Base-by-base conservation (phyloP, 2,329 filamentous ascomycete species). In the Trichoderma lentiforme region DNA sequence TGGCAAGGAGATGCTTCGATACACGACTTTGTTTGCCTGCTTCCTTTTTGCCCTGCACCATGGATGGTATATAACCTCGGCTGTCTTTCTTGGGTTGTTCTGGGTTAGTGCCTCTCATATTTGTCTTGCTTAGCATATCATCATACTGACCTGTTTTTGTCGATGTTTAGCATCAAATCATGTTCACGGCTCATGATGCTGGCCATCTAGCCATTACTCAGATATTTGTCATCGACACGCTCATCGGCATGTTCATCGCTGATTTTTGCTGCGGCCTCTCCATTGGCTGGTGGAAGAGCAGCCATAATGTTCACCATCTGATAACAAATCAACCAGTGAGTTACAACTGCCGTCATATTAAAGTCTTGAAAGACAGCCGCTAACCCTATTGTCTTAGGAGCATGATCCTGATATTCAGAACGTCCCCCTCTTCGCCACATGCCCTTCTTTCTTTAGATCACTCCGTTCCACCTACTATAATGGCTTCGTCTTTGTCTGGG, bases 131-230 rank as follows among this genome's bases (percentile, higher is more conserved):
- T 8, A 39, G 8, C 1, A 51, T 3, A 21, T 21, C n/a, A 34
- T 30, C 18, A 56, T 65, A 18, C 61, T 73, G 24, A 71, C 56
- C 21, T 43, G 0, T 14, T 28, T 11, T 51, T 39, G 5, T 57
- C 18, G 12, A 24, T 11, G 15, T 32, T 4, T 98, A 96, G 95
- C 96, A 98, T 79, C 96, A 98, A 80, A 87, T 98, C 32, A 92
- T 95, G 66, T 99, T 99, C 79, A 91, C 92, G 1, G 96, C 93
- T 73, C 96, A 99, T 81, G 96, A 99, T 84, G 93, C 95, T 65
- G 95, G 94, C 7, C 96, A 99, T 81, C 97, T 98, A 92, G 96
- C 93, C 75, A 97, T 99, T 77, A 99, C 96, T 2, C 95, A 98
- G 82, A 87, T 91, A 79, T 98, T 95, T 80, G 90, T 92, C 64